Evolutionary conservation across 768 basidiomycete genomes (phyloP).

Genomic region (Cystobasidium onofrii): DNA sequence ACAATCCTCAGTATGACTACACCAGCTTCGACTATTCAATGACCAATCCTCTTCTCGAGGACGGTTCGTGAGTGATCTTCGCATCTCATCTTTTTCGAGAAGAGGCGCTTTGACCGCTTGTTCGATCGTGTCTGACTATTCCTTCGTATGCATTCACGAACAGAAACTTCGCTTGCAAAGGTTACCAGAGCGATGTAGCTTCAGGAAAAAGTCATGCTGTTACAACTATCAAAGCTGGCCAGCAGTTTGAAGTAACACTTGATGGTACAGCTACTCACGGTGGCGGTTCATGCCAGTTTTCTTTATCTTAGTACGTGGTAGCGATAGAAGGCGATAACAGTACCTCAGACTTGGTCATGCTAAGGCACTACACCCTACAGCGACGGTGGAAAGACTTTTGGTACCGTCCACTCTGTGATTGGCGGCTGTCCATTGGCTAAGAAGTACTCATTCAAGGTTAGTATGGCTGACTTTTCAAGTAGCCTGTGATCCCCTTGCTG

Average conservation of each 20-base stretch:
- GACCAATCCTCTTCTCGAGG: not conserved
- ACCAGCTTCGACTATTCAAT: not conserved
- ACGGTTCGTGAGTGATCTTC: not conserved
- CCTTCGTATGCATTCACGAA: not conserved
- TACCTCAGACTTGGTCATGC: too few relatives aligned
- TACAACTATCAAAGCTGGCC: not conserved
- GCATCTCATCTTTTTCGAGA: too few relatives aligned
- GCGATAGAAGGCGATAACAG: too few relatives aligned
- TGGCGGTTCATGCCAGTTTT: conserved; percentile 17
- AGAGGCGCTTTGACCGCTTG: not conserved
- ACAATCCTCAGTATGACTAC: not conserved
- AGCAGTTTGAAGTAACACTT: not conserved
- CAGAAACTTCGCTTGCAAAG: conserved; percentile 18
- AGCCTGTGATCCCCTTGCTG: not conserved
- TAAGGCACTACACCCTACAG: too few relatives aligned
- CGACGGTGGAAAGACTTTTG: conserved; percentile 21
- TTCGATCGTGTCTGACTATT: not conserved
- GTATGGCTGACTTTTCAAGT: not conserved
- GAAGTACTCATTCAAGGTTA: conserved; percentile 1
- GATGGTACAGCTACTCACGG: not conserved
- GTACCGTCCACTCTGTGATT: conserved; percentile 16
- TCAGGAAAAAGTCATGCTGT: not conserved
- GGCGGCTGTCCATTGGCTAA: conserved; percentile 14
- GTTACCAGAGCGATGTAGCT: not conserved
- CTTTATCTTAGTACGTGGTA: not conserved